These are phyloP conservation scores for Davidsoniella eucalypti DNA, from an alignment of 2,329 filamentous ascomycete genomes.

Conservation along the genomic window DNA sequence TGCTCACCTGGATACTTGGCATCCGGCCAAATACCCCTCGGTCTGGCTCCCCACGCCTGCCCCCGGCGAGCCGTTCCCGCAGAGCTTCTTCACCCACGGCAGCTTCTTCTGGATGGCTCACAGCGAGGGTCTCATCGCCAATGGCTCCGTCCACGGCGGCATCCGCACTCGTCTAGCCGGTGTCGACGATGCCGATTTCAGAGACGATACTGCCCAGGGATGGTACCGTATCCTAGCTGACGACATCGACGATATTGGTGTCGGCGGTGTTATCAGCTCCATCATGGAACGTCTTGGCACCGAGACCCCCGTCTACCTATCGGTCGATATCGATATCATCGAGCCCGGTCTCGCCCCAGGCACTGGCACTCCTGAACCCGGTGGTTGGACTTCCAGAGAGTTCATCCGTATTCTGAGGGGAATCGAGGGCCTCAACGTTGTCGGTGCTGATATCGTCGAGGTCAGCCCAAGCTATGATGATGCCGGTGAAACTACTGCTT, in stretches of 20 bases:
- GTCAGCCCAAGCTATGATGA: slow-evolving; percentile 72
- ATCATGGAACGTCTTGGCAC: slow-evolving; percentile 60
- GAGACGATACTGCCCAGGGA: slow-evolving; percentile 53
- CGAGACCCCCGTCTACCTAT: slow-evolving; percentile 64
- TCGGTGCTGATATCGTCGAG: slow-evolving; percentile 83
- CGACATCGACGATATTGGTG: slow-evolving; percentile 72
- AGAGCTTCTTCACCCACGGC: slow-evolving; percentile 61
- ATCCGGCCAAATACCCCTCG: slow-evolving; percentile 62
- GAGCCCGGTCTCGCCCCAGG: slow-evolving; percentile 54
- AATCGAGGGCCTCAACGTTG: slow-evolving; percentile 66
- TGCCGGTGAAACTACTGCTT: slow-evolving; percentile 55
- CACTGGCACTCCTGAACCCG: slow-evolving; percentile 78
- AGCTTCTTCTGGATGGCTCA: slow-evolving; percentile 85
- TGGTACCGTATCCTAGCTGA: slow-evolving; percentile 66
- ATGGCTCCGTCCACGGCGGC: slow-evolving; percentile 65
- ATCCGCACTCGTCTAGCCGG: slow-evolving; percentile 59
- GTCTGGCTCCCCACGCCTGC: slow-evolving; percentile 45
- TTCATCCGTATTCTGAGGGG: slow-evolving; percentile 69
- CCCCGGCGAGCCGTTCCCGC: slow-evolving; percentile 18
- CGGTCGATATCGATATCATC: slow-evolving; percentile 68
- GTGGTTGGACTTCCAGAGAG: slow-evolving; percentile 82
- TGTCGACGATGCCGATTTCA: slow-evolving; percentile 45
- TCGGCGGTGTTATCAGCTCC: slow-evolving; percentile 47
- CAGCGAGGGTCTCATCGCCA: slow-evolving; percentile 62
- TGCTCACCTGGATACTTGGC: slow-evolving; percentile 69